These are phyloP conservation scores for Pterothamnion heteromorphum DNA, from an alignment of 31 red algal genomes.

Conservation along the genomic window DNA sequence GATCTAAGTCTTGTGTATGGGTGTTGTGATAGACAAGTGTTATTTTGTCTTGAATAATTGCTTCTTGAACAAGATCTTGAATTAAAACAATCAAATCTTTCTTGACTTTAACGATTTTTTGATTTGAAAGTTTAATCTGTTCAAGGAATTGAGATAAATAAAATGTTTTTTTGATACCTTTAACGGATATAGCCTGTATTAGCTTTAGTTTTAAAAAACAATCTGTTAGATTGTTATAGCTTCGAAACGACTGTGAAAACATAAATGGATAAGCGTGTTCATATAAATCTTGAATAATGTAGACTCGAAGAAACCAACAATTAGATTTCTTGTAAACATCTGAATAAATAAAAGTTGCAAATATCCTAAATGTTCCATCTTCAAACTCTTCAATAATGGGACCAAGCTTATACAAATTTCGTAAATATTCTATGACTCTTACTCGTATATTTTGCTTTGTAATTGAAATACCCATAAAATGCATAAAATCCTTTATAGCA, in stretches of 20 bases:
- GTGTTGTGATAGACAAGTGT: neutral
- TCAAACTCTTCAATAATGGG: constrained; percentile 19
- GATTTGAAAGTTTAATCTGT: constrained; percentile 31
- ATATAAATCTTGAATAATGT: constrained; percentile 36
- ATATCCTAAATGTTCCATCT: constrained; percentile 8
- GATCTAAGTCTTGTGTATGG: neutral
- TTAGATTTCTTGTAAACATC: constrained; percentile 14
- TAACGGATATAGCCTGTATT: constrained; percentile 19
- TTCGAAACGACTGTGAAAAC: neutral
- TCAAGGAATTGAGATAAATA: constrained; percentile 13
- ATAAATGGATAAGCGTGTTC: constrained; percentile 14
- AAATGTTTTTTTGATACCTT: constrained; percentile 14
- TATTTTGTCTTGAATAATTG: constrained; percentile 32
- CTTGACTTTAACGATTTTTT: neutral
- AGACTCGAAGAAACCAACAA: constrained; percentile 9
- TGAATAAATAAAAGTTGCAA: constrained; percentile 35
- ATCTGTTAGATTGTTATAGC: constrained; percentile 27
- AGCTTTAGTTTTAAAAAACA: constrained; percentile 22
- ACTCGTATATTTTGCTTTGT: neutral
- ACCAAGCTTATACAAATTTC: neutral
- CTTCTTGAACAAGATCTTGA: constrained; percentile 8
- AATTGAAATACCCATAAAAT: constrained; percentile 36
- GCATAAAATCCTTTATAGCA: constrained; percentile 12
- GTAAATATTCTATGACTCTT: constrained; percentile 13
- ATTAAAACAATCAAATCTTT: constrained; percentile 32